Evolutionary conservation across 129 eudicot genomes (phyloP).

Genomic region (Saussurea involucrata): DNA sequence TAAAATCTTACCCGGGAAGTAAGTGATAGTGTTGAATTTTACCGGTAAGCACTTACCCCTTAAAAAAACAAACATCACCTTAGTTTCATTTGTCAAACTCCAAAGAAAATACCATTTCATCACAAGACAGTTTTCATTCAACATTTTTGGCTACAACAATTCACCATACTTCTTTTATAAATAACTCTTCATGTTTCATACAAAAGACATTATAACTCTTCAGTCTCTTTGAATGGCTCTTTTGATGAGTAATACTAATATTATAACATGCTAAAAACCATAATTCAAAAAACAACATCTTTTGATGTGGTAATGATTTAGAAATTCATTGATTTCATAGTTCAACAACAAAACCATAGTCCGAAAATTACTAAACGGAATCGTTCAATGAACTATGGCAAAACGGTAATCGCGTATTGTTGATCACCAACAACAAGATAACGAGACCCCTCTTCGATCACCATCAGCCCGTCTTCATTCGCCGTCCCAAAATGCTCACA

Average conservation of each 20-base stretch:
- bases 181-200: not conserved
- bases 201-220: not conserved
- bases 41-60: too few species aligned
- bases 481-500: conserved; percentile 73
- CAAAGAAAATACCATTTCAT: not conserved
- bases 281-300: not conserved
- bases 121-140: not conserved
- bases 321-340: not conserved
- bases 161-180: not conserved
- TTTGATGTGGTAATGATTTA: not conserved
- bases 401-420: conserved; percentile 40
- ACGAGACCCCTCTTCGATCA: conserved; percentile 50
- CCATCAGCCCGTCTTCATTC: conserved; percentile 71
- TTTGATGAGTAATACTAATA: too few species aligned
- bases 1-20: too few species aligned
- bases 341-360: not conserved
- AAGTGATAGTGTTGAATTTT: too few species aligned
- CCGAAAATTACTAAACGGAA: not conserved
- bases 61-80: too few species aligned
- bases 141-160: not conserved
- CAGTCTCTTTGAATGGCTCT: too few species aligned
- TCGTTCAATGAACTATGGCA: not conserved
- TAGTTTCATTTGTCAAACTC: not conserved
- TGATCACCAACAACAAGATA: conserved; percentile 55
- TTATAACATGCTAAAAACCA: too few species aligned